Conservation (phyloP, 768 basidiomycete genomes). For the Amanita polypyramis region DNA sequence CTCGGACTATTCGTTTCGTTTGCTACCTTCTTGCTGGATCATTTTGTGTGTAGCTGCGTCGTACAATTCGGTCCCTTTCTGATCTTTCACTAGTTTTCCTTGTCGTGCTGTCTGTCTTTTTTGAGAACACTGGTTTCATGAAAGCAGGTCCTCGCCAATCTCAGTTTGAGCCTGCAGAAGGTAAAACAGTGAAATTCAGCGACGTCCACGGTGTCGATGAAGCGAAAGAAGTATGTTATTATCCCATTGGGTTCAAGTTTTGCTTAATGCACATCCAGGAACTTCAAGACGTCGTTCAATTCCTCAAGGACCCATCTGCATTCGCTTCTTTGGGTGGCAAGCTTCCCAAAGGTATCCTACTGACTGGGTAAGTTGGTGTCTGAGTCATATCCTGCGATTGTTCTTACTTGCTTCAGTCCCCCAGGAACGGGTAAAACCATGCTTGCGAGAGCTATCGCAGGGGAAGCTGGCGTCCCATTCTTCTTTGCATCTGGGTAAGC, state of each 20-base stretch:
- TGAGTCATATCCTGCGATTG: constrained; percentile 1
- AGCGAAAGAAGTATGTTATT: constrained; percentile 69
- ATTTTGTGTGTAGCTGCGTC: constrained; percentile 43
- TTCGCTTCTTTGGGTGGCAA: constrained; percentile 91
- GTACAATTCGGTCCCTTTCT: background rate
- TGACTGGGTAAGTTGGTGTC: constrained; percentile 50
- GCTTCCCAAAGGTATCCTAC: constrained; percentile 86
- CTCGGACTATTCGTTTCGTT: constrained; percentile 54
- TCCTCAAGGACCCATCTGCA: constrained; percentile 84
- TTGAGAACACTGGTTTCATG: constrained; percentile 90
- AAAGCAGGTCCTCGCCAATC: constrained; percentile 75
- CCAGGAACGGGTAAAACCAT: constrained; percentile 98
- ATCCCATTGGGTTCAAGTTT: background rate
- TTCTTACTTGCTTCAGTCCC: constrained; percentile 26
- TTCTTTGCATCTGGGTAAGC: constrained; percentile 87
- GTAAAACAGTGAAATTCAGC: constrained; percentile 78
- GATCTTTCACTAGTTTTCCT: constrained; percentile 47
- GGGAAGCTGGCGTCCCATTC: constrained; percentile 97
- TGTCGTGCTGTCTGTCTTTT: constrained; percentile 76
- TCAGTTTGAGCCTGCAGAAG: constrained; percentile 76
- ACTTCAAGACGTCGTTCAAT: constrained; percentile 89
- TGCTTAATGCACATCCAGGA: constrained; percentile 37
- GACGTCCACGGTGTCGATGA: constrained; percentile 98
- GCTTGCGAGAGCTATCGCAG: constrained; percentile 94
- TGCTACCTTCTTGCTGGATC: constrained; percentile 42